Percentiles rank a stretch among this genome's conserved stretches.
Conservation (phyloP, 2,329 filamentous ascomycete species). For the Scedosporium minutisporum region DNA sequence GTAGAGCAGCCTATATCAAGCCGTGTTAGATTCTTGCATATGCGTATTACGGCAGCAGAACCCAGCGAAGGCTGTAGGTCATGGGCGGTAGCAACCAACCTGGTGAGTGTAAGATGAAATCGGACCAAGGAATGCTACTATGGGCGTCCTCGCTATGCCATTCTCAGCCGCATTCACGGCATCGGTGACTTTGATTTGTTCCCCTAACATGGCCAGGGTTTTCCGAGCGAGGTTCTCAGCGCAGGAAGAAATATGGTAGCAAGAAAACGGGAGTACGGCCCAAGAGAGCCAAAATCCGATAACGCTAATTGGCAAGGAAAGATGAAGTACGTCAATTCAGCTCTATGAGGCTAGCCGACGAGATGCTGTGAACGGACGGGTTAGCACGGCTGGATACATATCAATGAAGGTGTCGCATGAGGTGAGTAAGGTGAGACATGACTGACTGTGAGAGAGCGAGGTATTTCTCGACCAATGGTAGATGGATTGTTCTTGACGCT, state of each 20-base stretch:
- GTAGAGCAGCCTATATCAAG: slow-evolving; percentile 29
- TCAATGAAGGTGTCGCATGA: background rate
- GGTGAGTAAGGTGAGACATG: background rate
- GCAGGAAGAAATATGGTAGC: background rate
- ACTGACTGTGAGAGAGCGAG: background rate
- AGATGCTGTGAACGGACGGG: background rate
- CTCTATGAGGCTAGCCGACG: background rate
- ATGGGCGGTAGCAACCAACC: slow-evolving; percentile 20
- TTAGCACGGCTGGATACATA: background rate
- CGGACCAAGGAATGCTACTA: slow-evolving; percentile 41
- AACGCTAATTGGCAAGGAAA: background rate
- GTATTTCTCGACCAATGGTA: background rate
- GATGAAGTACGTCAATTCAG: background rate
- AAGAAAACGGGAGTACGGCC: background rate
- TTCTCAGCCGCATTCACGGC: background rate
- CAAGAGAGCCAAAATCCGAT: background rate
- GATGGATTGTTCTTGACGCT: background rate
- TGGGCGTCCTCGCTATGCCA: slow-evolving; percentile 14
- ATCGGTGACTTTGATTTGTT: background rate
- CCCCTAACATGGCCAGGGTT: background rate
- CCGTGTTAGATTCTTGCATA: background rate
- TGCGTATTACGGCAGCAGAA: background rate
- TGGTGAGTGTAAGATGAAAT: slow-evolving; percentile 41
- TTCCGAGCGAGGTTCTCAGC: background rate
- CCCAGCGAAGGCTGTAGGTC: background rate